Evolutionary conservation across 176 grass and related monocot genomes (phyloP).

Genomic region (Secale cereale): DNA sequence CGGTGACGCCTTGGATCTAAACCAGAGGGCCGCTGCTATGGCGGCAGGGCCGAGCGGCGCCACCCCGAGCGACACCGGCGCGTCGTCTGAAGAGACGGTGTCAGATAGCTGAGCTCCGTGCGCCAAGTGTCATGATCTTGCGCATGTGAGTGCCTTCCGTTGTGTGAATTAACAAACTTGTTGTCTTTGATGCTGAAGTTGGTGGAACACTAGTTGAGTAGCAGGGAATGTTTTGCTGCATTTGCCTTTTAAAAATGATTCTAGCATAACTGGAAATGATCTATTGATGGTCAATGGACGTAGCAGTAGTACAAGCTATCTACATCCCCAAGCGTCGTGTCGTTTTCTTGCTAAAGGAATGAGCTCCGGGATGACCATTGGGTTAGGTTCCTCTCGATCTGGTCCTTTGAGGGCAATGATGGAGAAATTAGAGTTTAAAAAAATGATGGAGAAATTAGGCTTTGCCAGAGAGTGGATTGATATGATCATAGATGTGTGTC

Average conservation of each 20-base stretch:
- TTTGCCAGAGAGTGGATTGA: no score
- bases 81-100: constrained; percentile 67
- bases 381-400: no score
- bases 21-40: constrained; percentile 12
- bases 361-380: no score
- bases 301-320: background rate
- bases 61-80: constrained; percentile 37
- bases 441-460: no score
- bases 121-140: background rate
- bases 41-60: constrained; percentile 17
- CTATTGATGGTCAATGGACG: background rate
- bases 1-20: constrained; percentile 35
- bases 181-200: background rate
- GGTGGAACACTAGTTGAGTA: background rate
- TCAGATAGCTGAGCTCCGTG: constrained; percentile 44
- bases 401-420: no score
- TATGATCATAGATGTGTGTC: no score
- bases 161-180: background rate
- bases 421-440: no score
- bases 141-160: background rate
- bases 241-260: background rate
- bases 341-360: no score
- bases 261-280: background rate
- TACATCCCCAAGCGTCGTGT: background rate
- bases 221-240: background rate